Conservation (phyloP, 192 early-diverging fungal species). For the Entomortierella parvispora region DNA sequence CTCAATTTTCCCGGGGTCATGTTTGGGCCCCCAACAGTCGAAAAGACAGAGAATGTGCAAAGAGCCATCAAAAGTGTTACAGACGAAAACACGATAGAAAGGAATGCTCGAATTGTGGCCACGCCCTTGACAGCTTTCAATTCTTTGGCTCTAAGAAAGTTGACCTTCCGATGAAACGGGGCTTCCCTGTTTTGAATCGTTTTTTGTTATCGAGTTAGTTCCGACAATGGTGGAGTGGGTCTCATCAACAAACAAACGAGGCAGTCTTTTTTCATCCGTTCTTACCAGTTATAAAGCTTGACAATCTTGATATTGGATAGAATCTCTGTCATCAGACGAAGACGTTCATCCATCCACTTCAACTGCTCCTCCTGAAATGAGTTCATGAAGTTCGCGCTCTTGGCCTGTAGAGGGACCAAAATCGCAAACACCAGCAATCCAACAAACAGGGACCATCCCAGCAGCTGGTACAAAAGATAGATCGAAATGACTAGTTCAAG, state of each 20-base stretch:
- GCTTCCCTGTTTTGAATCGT: constrained; percentile 21
- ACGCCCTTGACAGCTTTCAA: constrained; percentile 26
- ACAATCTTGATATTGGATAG: constrained; percentile 47
- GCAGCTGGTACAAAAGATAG: constrained; percentile 19
- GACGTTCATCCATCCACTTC: constrained; percentile 32
- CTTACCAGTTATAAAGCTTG: constrained; percentile 41
- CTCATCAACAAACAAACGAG: neutral
- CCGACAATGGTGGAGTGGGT: no score
- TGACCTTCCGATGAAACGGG: constrained; percentile 30
- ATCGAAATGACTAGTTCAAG: constrained; percentile 19
- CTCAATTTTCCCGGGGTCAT: constrained; percentile 35
- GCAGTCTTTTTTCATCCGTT: no score
- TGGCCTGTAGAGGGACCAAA: constrained; percentile 28
- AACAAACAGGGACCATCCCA: constrained; percentile 36
- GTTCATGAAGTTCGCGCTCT: constrained; percentile 24
- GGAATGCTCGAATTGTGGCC: constrained; percentile 16
- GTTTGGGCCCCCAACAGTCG: constrained; percentile 23
- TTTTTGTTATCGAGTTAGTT: no score
- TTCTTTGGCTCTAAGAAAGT: constrained; percentile 20
- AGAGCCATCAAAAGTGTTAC: constrained; percentile 39
- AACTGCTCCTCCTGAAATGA: constrained; percentile 16
- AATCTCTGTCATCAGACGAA: constrained; percentile 39
- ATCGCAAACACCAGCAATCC: constrained; percentile 36
- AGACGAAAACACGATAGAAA: constrained; percentile 39
- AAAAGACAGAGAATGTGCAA: constrained; percentile 28